Evolutionary conservation across 805 yeast genomes (phyloP), one percentile per base, ranked within the genome.

Genomic region (Candida piceae): DNA sequence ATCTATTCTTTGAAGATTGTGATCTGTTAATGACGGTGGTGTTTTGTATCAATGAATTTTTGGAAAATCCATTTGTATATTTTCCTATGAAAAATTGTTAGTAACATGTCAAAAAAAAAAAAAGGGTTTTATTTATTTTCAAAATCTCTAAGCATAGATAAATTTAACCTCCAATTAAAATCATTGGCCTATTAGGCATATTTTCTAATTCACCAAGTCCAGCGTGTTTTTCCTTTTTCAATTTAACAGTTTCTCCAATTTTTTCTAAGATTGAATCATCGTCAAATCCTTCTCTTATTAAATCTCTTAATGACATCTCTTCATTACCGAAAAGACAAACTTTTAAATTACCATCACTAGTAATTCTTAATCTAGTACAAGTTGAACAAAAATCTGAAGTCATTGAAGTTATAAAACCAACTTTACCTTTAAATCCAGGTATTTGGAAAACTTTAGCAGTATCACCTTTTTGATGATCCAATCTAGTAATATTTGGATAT

Each of bases 321-420:
- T 65, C 67, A 42, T 72, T 70, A 11, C 74, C 79, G 52, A 74
- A 74, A 8, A 74, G 48, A 45, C 79, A 74, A 23, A 72, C 78
- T 50, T 74, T 74, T 38, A 74, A 54, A 42, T 72, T 73, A 0
- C 79, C 79, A 50, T 74, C 79, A 16, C 68, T 59, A 2, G 80
- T 74, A 16, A 74, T 56, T 24, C 78, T 53, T 21, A 74, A 53
- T 21, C 79, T 55, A n/a, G 73, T 74, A 45, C 79, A 74, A 13
- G 72, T 62, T 0, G 68, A 57, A 45, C 79, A 74, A 45, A 74
- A 74, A 46, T 70, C 67, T 21, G 67, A 62, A 7, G 78, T 73
- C 78, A 74, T 74, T 2, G 78, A 73, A 1, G 78, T 67, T 36
- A 74, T 74, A 46, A 74, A 73, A 2, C 79, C 79, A 15, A 74